phyloP scores from a whole-genome alignment of 106 monocot species.

The Cymbidium sinense region DNA sequence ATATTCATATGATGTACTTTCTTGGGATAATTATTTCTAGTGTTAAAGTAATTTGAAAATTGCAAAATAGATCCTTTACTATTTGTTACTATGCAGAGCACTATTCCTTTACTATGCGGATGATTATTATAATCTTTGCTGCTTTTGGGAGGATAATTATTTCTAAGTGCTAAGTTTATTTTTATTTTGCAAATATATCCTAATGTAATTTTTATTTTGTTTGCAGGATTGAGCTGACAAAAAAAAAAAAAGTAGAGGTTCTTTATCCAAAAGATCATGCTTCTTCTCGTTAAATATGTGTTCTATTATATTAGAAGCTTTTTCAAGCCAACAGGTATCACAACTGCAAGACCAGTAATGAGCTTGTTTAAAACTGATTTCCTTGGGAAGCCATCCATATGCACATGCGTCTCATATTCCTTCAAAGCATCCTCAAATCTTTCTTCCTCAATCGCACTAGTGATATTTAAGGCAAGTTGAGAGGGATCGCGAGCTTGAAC shows the following conservation, averaged over 20 bases:
- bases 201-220: no score
- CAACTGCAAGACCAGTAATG: slow-evolving; percentile 51
- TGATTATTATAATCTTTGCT: no score
- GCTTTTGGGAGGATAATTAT: no score
- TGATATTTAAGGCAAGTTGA: slow-evolving; percentile 28
- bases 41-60: no score
- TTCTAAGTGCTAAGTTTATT: no score
- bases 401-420: slow-evolving; percentile 51
- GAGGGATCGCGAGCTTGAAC: slow-evolving; percentile 38
- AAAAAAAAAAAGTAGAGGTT: slow-evolving; percentile 58
- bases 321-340: slow-evolving; percentile 50
- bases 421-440: slow-evolving; percentile 71
- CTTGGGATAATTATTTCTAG: no score
- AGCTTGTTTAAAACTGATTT: slow-evolving; percentile 63
- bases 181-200: no score
- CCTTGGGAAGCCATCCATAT: slow-evolving; percentile 63
- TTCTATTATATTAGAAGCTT: slow-evolving; percentile 53
- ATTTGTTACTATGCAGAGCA: no score
- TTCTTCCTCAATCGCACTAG: slow-evolving; percentile 42
- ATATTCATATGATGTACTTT: no score
- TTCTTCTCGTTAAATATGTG: slow-evolving; percentile 35
- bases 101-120: no score
- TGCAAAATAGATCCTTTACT: no score
- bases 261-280: slow-evolving; percentile 62
- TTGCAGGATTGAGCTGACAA: no score